A percentile compares a stretch with the other conserved stretches of the same genome.
Conservation (phyloP, 2,329 filamentous ascomycete genomes). For the Ophiostoma ips region DNA sequence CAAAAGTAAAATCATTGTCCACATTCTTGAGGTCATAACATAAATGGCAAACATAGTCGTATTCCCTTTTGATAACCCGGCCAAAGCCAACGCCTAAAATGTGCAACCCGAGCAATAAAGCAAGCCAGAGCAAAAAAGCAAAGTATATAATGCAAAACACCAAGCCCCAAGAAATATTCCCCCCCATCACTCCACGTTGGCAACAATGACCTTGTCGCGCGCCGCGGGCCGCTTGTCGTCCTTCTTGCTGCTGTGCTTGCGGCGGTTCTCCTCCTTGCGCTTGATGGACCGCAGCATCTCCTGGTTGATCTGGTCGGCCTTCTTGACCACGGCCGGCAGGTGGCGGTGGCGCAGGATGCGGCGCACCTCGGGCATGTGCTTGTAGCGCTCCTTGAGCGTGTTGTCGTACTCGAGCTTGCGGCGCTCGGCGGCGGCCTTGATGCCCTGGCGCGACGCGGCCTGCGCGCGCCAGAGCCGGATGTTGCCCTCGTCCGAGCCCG, state of each 20-base stretch:
- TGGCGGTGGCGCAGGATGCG: conserved; percentile 86
- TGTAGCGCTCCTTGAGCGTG: conserved; percentile 67
- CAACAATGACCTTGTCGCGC: conserved; percentile 84
- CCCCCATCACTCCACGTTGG: conserved; percentile 37
- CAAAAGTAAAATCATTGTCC: background rate
- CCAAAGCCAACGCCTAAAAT: background rate
- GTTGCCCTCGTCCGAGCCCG: conserved; percentile 88
- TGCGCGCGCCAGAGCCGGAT: conserved; percentile 73
- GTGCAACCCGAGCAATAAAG: background rate
- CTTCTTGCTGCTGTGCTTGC: conserved; percentile 79
- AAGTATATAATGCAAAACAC: no score
- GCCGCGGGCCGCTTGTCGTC: conserved; percentile 41
- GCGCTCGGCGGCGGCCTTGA: conserved; percentile 74
- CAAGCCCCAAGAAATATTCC: background rate
- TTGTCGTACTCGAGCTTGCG: conserved; percentile 87
- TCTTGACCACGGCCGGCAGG: conserved; percentile 85
- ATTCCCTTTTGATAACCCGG: no score
- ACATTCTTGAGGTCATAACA: no score
- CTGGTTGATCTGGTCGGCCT: conserved; percentile 85
- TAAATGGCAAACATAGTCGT: background rate
- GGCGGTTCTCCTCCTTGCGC: conserved; percentile 83
- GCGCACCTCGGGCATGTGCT: conserved; percentile 91
- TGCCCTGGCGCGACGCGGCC: conserved; percentile 67
- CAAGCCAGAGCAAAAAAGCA: background rate
- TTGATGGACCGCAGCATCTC: conserved; percentile 82